These are phyloP conservation scores for Coprinopsis marcescibilis DNA, from an alignment of 768 basidiomycete genomes.

Conservation along the genomic window DNA sequence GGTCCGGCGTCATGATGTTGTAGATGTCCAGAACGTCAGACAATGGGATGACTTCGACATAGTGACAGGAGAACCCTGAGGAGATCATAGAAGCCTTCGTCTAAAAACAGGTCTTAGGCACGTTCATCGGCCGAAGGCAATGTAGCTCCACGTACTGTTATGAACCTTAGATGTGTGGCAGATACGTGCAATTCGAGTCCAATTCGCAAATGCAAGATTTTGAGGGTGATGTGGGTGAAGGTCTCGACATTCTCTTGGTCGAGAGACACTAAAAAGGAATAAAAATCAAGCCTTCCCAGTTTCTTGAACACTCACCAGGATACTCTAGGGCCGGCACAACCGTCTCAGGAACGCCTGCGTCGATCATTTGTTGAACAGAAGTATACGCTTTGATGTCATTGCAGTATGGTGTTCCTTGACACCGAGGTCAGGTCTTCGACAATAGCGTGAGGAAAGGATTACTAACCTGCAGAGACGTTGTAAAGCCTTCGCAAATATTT, in stretches of 20 bases:
- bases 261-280: conserved; percentile 46
- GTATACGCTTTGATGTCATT: conserved; percentile 53
- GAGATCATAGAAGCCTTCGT: conserved; percentile 70
- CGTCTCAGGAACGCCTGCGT: conserved; percentile 34
- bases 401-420: conserved; percentile 47
- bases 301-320: conserved; percentile 47
- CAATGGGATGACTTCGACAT: conserved; percentile 76
- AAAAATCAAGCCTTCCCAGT: no score
- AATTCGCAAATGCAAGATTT: conserved; percentile 59
- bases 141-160: conserved; percentile 47
- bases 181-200: conserved; percentile 69
- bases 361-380: conserved; percentile 55
- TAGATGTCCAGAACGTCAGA: conserved; percentile 84
- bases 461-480: conserved; percentile 55
- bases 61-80: conserved; percentile 61
- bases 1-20: conserved; percentile 69
- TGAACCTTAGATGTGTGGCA: conserved; percentile 67
- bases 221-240: conserved; percentile 64
- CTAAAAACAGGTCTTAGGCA: conserved; percentile 29
- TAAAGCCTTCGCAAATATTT: conserved; percentile 73
- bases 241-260: conserved; percentile 52
- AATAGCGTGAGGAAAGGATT: not conserved
- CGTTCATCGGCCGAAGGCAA: not conserved
- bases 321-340: conserved; percentile 31
- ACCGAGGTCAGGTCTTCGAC: not conserved